A percentile compares a stretch with the other conserved stretches of the same genome.
phyloP scores from a whole-genome alignment of 208 protist genomes.

The Leptomonas pyrrhocoris region DNA sequence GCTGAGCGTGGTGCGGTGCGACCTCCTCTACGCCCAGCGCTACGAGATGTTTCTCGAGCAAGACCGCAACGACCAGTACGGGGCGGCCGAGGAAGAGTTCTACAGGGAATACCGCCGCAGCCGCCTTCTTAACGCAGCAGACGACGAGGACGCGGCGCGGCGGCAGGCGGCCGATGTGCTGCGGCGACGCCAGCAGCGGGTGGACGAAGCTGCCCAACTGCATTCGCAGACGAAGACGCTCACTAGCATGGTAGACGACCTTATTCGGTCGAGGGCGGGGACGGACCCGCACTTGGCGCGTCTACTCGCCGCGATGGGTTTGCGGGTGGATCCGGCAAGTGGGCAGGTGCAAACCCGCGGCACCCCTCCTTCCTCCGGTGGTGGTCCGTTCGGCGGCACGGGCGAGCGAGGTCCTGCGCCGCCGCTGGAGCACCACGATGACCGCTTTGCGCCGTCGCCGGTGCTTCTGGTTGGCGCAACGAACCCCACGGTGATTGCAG shows the following conservation, averaged over 20 bases:
- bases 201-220: conserved; percentile 36
- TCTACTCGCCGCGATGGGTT: conserved; percentile 66
- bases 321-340: conserved; percentile 45
- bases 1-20: conserved; percentile 12
- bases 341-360: conserved; percentile 28
- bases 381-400: too few species aligned
- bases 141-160: conserved; percentile 24
- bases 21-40: conserved; percentile 59
- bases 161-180: conserved; percentile 3
- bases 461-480: conserved; percentile 17
- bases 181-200: conserved; percentile 21
- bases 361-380: not conserved
- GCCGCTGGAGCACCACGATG: not conserved
- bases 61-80: conserved; percentile 62
- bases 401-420: not conserved
- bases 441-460: conserved; percentile 20
- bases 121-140: conserved; percentile 18
- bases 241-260: conserved; percentile 56
- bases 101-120: conserved; percentile 49
- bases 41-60: conserved; percentile 71
- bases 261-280: conserved; percentile 46
- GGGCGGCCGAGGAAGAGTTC: conserved; percentile 57
- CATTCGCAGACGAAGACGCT: conserved; percentile 49
- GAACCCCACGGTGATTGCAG: not conserved
- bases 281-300: conserved; percentile 49